phyloP scores from a whole-genome alignment of 2,329 filamentous ascomycete genomes.

The Penicillium sp. region DNA sequence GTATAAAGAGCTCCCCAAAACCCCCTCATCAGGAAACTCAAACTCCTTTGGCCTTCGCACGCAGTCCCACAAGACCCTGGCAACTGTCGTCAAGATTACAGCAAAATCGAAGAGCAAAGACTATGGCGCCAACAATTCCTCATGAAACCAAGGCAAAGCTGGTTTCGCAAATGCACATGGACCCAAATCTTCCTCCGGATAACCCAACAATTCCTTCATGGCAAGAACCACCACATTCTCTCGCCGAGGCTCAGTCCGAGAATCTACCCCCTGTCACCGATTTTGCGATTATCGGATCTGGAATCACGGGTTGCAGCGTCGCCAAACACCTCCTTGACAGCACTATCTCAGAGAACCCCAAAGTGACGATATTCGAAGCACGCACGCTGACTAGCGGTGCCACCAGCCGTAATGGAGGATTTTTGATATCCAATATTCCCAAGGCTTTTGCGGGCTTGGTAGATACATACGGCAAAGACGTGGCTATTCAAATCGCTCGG shows the following conservation, averaged over 20 bases:
- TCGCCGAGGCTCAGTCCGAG: slow-evolving; percentile 35
- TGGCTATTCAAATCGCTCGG: no score
- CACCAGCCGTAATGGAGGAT: slow-evolving; percentile 45
- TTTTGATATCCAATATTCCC: no score
- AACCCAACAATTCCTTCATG: slow-evolving; percentile 44
- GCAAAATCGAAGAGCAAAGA: no score
- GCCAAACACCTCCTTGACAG: slow-evolving; percentile 35
- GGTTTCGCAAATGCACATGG: slow-evolving; percentile 27
- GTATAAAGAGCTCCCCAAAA: no score
- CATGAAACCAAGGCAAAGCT: no score
- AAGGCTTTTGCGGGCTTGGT: no score
- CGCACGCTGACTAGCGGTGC: slow-evolving; percentile 42
- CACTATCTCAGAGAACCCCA: slow-evolving; percentile 27
- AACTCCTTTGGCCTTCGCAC: no score
- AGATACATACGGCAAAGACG: no score
- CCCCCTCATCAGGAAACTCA: no score
- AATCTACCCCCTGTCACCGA: slow-evolving; percentile 31
- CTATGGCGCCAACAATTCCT: no score
- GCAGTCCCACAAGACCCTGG: no score
- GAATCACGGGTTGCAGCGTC: slow-evolving; percentile 40
- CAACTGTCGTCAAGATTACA: no score
- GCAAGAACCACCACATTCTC: slow-evolving; percentile 38
- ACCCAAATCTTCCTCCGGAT: slow-evolving; percentile 41
- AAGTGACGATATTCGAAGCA: slow-evolving; percentile 40
- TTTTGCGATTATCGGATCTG: slow-evolving; percentile 41